Evolutionary conservation across 768 basidiomycete genomes (phyloP).

Genomic region (Lactarius trivialis): DNA sequence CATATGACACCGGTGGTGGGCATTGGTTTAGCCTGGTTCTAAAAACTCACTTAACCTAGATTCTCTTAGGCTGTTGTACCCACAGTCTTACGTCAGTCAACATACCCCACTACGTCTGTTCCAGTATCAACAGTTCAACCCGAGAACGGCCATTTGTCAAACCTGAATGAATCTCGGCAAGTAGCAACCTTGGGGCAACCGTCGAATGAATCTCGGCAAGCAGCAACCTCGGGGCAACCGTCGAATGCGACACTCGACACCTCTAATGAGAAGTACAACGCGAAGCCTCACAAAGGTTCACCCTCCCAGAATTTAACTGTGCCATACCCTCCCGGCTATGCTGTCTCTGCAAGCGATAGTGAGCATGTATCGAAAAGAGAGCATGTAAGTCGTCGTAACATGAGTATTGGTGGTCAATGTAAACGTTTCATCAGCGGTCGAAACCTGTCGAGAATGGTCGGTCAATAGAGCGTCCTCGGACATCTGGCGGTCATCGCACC

Average conservation of each 20-base stretch:
- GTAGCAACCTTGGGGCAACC: slow-evolving; percentile 1
- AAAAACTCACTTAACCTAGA: background rate
- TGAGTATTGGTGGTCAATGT: background rate
- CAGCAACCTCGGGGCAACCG: slow-evolving; percentile 1
- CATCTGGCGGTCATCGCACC: slow-evolving; percentile 18
- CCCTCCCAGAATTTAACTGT: slow-evolving; percentile 16
- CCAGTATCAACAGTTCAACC: background rate
- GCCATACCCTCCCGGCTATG: slow-evolving; percentile 25
- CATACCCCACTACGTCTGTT: background rate
- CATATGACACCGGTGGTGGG: slow-evolving; percentile 1
- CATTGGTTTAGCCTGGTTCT: background rate
- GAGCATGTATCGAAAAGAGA: slow-evolving; percentile 19
- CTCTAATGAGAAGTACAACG: slow-evolving; percentile 1
- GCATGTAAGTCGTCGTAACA: slow-evolving; percentile 10
- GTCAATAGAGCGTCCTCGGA: slow-evolving; percentile 16
- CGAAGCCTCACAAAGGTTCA: slow-evolving; percentile 14
- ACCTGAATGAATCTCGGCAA: slow-evolving; percentile 4
- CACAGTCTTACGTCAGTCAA: slow-evolving; percentile 15
- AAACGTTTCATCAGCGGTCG: slow-evolving; percentile 8
- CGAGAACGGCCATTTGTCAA: background rate
- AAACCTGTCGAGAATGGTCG: slow-evolving; percentile 12
- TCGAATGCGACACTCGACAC: background rate
- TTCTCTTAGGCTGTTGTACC: slow-evolving; percentile 9
- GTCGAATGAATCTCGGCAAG: slow-evolving; percentile 5
- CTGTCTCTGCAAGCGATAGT: slow-evolving; percentile 23